These are phyloP conservation scores for Candida coleopterorum DNA, from an alignment of 805 yeast species.

Conservation along the genomic window DNA sequence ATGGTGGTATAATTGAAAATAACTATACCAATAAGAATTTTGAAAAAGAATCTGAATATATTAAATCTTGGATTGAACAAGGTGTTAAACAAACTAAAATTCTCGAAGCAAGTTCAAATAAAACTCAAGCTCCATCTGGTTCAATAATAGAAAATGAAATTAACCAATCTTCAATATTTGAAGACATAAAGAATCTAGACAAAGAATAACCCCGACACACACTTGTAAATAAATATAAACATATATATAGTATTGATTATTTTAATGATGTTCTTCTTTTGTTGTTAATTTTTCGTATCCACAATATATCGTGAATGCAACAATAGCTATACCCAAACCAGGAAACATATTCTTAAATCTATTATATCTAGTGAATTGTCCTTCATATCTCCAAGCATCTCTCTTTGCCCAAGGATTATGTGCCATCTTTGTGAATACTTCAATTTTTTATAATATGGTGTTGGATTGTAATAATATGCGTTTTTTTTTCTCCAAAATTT, in stretches of 20 bases:
- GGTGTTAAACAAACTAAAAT: slow-evolving; percentile 49
- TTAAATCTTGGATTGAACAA: slow-evolving; percentile 56
- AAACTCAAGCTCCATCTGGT: slow-evolving; percentile 17
- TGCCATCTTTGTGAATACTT: slow-evolving; percentile 5
- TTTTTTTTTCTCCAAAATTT: slow-evolving; percentile 1
- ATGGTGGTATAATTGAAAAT: slow-evolving; percentile 68
- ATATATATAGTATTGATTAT: slow-evolving; percentile 16
- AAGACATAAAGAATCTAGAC: slow-evolving; percentile 9
- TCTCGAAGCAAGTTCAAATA: slow-evolving; percentile 41
- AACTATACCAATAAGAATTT: slow-evolving; percentile 65
- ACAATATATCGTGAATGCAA: slow-evolving; percentile 63
- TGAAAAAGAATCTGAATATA: slow-evolving; percentile 61
- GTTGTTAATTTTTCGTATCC: slow-evolving; percentile 55
- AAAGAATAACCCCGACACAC: no score
- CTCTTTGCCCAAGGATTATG: slow-evolving; percentile 52
- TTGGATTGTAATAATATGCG: no score
- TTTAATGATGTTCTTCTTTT: slow-evolving; percentile 28
- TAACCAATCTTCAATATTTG: slow-evolving; percentile 14
- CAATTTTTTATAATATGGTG: not conserved
- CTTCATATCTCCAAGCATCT: slow-evolving; percentile 90
- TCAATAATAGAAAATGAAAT: slow-evolving; percentile 15
- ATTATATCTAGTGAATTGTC: slow-evolving; percentile 67
- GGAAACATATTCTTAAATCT: slow-evolving; percentile 73
- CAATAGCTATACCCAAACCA: slow-evolving; percentile 74
- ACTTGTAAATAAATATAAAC: slow-evolving; percentile 1